Percentiles rank a stretch among this genome's conserved stretches.
These are phyloP conservation scores for peach (Prunus persica) DNA, from an alignment of 306 rosid species.

Conservation along the genomic window Prunus_persica_NCBIv2 NC_034011.1:17701501-17702000, in stretches of 20 bases:
- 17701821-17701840: not conserved
- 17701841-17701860: not conserved
- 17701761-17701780: slow-evolving; percentile 55
- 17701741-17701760: slow-evolving; percentile 54
- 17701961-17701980: not conserved
- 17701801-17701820: not conserved
- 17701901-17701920: not conserved
- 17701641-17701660: slow-evolving; percentile 71
- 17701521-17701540: not conserved
- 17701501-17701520: not conserved
- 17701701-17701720: slow-evolving; percentile 66
- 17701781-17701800: slow-evolving; percentile 23
- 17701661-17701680: slow-evolving; percentile 47
- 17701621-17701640: slow-evolving; percentile 13
- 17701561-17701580: not conserved
- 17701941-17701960: not conserved
- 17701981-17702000: not conserved
- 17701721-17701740: slow-evolving; percentile 78
- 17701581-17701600: not conserved
- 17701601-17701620: not conserved
- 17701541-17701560: not conserved
- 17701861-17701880: not conserved
- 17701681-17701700: slow-evolving; percentile 71
- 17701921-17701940: not conserved
- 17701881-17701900: not conserved